Conservation (phyloP, 352 stramenopile species). For the Pythium guiyangense region DNA sequence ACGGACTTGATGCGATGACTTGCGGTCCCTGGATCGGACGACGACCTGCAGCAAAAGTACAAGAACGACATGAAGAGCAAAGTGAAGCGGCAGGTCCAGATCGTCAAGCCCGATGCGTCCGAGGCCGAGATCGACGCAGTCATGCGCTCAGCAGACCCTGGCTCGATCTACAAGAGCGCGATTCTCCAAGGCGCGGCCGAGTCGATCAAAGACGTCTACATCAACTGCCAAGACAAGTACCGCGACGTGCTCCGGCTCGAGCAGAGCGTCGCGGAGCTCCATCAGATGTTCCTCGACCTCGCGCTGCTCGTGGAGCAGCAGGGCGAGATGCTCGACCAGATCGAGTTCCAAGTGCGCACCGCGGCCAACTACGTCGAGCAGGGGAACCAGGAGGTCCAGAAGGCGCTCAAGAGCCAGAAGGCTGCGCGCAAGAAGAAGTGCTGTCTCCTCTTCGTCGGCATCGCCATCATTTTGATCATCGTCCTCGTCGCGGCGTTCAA, state of each 20-base stretch:
- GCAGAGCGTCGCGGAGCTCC: slow-evolving; percentile 94
- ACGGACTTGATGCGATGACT: too few species aligned
- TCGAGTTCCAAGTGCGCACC: slow-evolving; percentile 93
- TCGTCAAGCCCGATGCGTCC: slow-evolving; percentile 97
- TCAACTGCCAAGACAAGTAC: slow-evolving; percentile 97
- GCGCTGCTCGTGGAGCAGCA: slow-evolving; percentile 97
- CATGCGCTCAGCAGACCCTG: slow-evolving; percentile 85
- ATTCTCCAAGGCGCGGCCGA: slow-evolving; percentile 77
- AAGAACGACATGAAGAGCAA: slow-evolving; percentile 98
- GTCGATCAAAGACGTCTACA: slow-evolving; percentile 89
- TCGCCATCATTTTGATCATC: slow-evolving; percentile 77
- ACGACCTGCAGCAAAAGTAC: slow-evolving; percentile 90
- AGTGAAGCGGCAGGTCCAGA: slow-evolving; percentile 96
- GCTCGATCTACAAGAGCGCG: slow-evolving; percentile 83
- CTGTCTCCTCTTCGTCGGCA: slow-evolving; percentile 74
- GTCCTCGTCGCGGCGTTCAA: slow-evolving; percentile 72
- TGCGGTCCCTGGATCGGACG: too few species aligned
- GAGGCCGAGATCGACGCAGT: slow-evolving; percentile 97
- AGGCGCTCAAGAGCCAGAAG: slow-evolving; percentile 96
- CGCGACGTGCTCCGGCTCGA: slow-evolving; percentile 96
- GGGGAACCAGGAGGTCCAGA: slow-evolving; percentile 93
- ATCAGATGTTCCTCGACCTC: slow-evolving; percentile 99
- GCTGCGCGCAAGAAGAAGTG: slow-evolving; percentile 97
- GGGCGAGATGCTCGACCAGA: slow-evolving; percentile 97
- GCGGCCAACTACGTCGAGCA: slow-evolving; percentile 96